phyloP scores from a whole-genome alignment of 208 protist species.

The Herpetomonas muscarum region DNA sequence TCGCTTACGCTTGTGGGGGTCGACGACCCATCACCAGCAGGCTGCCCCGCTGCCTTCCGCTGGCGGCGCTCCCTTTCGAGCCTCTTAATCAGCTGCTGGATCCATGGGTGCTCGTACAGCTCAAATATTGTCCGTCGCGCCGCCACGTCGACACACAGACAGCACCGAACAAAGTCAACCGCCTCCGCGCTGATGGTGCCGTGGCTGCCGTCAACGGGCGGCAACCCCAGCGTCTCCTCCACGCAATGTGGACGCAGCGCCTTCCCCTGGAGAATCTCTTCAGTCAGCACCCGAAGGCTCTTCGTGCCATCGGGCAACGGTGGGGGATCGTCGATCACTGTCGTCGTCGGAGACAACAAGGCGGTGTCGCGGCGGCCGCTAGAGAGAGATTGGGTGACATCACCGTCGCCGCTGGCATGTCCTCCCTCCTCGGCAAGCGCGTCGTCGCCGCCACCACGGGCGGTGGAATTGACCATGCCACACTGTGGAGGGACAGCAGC shows the following conservation, averaged over 20 bases:
- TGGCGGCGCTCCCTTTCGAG: too few relatives aligned
- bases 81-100: constrained; percentile 11
- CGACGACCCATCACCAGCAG: too few relatives aligned
- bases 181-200: constrained; percentile 31
- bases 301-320: not conserved
- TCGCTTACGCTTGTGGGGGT: too few relatives aligned
- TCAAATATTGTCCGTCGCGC: constrained; percentile 49
- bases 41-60: too few relatives aligned
- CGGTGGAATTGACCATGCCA: too few relatives aligned
- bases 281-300: not conserved
- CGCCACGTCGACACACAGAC: constrained; percentile 27
- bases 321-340: too few relatives aligned
- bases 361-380: too few relatives aligned
- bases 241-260: constrained; percentile 14
- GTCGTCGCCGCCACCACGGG: too few relatives aligned
- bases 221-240: constrained; percentile 8
- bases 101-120: constrained; percentile 56
- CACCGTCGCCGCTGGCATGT: too few relatives aligned
- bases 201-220: not conserved
- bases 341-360: not conserved
- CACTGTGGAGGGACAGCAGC: too few relatives aligned
- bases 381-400: too few relatives aligned
- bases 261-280: constrained; percentile 17
- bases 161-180: constrained; percentile 58
- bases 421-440: too few relatives aligned